Conservation (phyloP, 495 filamentous ascomycete genomes). For the Penicillium longicatenatum region DNA sequence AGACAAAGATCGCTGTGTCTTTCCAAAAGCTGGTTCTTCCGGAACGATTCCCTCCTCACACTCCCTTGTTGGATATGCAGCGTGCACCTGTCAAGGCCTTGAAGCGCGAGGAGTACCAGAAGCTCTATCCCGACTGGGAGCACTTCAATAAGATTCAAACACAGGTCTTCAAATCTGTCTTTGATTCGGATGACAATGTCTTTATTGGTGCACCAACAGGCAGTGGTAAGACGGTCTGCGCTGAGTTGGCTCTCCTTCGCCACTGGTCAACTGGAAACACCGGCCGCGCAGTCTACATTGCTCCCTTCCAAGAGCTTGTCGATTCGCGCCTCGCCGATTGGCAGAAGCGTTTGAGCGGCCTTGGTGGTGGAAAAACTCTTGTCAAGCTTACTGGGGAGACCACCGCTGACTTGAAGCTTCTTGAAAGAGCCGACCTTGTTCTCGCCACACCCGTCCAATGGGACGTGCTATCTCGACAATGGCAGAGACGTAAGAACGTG, state of each 20-base stretch:
- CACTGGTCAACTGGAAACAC: constrained; percentile 74
- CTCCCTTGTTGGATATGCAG: constrained; percentile 85
- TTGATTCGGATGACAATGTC: constrained; percentile 86
- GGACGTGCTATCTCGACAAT: constrained; percentile 93
- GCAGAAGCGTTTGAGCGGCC: constrained; percentile 68
- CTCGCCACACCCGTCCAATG: constrained; percentile 92
- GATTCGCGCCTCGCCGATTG: constrained; percentile 80
- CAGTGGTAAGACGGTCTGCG: constrained; percentile 95
- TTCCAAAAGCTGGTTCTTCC: constrained; percentile 94
- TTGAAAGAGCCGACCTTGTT: constrained; percentile 88
- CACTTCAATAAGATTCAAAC: constrained; percentile 98
- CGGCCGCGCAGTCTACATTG: constrained; percentile 89
- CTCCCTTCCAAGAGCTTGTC: constrained; percentile 93
- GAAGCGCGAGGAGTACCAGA: constrained; percentile 80
- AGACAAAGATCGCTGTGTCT: constrained; percentile 88
- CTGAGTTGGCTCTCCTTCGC: constrained; percentile 86
- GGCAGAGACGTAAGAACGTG: constrained; percentile 94
- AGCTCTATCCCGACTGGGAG: constrained; percentile 81
- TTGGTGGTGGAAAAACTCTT: constrained; percentile 86
- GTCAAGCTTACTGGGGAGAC: constrained; percentile 95
- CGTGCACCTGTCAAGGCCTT: constrained; percentile 84
- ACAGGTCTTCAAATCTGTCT: constrained; percentile 92
- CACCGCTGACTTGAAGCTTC: constrained; percentile 83
- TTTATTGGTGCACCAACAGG: constrained; percentile 88
- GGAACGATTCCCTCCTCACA: constrained; percentile 94